Percentiles rank a stretch among this genome's conserved stretches.
These are phyloP conservation scores for Helotiales sp. DNA, from an alignment of 2,329 filamentous ascomycete species.

Conservation along the genomic window DNA sequence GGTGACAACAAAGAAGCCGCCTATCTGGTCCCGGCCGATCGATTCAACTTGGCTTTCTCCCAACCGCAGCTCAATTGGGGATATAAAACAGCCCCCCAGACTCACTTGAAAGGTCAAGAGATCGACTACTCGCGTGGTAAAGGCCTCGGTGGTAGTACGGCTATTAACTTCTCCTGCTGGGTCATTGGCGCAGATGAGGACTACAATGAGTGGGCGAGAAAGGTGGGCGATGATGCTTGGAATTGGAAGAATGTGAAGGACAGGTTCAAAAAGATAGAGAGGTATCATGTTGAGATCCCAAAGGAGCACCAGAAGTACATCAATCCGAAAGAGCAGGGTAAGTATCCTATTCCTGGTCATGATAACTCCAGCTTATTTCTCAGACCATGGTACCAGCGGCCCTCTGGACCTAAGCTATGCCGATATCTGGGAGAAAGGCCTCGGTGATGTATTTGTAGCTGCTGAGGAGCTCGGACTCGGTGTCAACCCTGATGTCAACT, in stretches of 20 bases:
- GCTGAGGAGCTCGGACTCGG: conserved; percentile 55
- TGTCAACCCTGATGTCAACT: conserved; percentile 61
- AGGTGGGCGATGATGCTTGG: conserved; percentile 60
- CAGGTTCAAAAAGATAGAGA: conserved; percentile 59
- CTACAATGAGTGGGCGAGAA: conserved; percentile 63
- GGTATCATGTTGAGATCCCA: conserved; percentile 52
- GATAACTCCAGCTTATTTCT: background rate
- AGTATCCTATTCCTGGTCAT: background rate
- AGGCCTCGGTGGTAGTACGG: conserved; percentile 46
- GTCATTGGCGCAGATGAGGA: conserved; percentile 62
- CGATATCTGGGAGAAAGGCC: conserved; percentile 54
- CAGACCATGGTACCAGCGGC: conserved; percentile 56
- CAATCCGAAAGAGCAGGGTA: conserved; percentile 45
- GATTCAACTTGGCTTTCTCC: conserved; percentile 56
- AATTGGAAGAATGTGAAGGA: conserved; percentile 57
- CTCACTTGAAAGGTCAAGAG: conserved; percentile 35
- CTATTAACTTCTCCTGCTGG: conserved; percentile 52
- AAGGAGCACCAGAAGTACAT: conserved; percentile 52
- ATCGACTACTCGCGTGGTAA: conserved; percentile 45
- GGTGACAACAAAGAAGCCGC: conserved; percentile 51
- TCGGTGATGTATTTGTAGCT: conserved; percentile 51
- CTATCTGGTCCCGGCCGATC: conserved; percentile 57
- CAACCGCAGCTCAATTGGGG: conserved; percentile 36
- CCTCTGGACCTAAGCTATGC: conserved; percentile 55
- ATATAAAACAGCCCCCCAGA: conserved; percentile 37